Evolutionary conservation across 768 basidiomycete species (phyloP).

Genomic region (Tremella yokohamensis): DNA sequence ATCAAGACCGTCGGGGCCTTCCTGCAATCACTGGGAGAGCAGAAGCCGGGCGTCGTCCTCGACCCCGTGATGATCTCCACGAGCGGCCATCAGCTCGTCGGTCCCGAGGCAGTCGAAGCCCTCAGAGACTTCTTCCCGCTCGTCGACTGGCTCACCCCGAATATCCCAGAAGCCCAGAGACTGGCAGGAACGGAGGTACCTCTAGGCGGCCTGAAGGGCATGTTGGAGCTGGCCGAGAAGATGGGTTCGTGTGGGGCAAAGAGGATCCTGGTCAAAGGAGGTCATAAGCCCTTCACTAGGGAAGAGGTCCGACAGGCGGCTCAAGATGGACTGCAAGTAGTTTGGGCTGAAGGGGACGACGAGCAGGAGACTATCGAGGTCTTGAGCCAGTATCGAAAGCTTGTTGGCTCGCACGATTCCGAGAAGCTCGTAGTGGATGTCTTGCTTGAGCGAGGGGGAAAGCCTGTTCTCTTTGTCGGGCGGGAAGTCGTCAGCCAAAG

Average conservation of each 20-base stretch:
- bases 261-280: slow-evolving; percentile 77
- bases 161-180: slow-evolving; percentile 72
- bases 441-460: slow-evolving; percentile 16
- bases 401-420: slow-evolving; percentile 55
- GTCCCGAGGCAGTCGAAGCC: slow-evolving; percentile 62
- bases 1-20: slow-evolving; percentile 60
- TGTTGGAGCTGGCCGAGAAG: slow-evolving; percentile 56
- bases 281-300: slow-evolving; percentile 61
- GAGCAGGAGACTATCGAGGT: slow-evolving; percentile 38
- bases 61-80: slow-evolving; percentile 93
- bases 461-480: slow-evolving; percentile 28
- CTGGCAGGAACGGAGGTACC: slow-evolving; percentile 49
- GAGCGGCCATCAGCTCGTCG: slow-evolving; percentile 74
- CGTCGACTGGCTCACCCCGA: slow-evolving; percentile 73
- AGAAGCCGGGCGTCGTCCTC: slow-evolving; percentile 62
- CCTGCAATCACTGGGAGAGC: slow-evolving; percentile 48
- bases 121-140: slow-evolving; percentile 71
- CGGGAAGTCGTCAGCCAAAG: slow-evolving; percentile 28
- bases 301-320: slow-evolving; percentile 55
- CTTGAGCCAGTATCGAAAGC: slow-evolving; percentile 53
- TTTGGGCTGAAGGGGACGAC: slow-evolving; percentile 38
- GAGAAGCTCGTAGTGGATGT: slow-evolving; percentile 47
- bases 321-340: slow-evolving; percentile 40
- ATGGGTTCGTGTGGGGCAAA: slow-evolving; percentile 55
- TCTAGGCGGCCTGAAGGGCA: slow-evolving; percentile 56